These are phyloP conservation scores for Pelargonium australe DNA, from an alignment of 441 rosid species.

Conservation along the genomic window DNA sequence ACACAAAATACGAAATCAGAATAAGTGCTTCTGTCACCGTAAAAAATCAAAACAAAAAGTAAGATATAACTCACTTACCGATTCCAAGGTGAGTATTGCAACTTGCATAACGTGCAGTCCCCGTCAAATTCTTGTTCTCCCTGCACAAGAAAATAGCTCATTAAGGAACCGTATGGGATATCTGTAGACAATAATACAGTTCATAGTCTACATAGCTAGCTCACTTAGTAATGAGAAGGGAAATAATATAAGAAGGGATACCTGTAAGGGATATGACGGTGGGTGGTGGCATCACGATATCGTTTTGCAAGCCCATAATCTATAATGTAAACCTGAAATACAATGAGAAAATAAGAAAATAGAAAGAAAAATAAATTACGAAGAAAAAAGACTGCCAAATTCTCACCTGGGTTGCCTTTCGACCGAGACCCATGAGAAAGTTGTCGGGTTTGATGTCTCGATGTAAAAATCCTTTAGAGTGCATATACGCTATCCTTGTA, in stretches of 20 bases:
- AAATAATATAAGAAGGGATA: slow-evolving; percentile 17
- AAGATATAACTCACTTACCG: slow-evolving; percentile 33
- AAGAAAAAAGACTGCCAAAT: slow-evolving; percentile 6
- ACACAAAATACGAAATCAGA: slow-evolving; percentile 15
- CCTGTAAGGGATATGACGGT: slow-evolving; percentile 66
- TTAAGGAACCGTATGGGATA: neutral
- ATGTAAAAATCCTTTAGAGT: slow-evolving; percentile 84
- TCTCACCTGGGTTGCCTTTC: slow-evolving; percentile 84
- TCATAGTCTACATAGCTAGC: neutral
- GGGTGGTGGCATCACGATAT: slow-evolving; percentile 46
- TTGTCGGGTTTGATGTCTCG: slow-evolving; percentile 95
- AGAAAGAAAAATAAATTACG: neutral
- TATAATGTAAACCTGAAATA: slow-evolving; percentile 49
- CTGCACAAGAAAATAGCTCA: slow-evolving; percentile 29
- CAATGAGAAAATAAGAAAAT: slow-evolving; percentile 1
- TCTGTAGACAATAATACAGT: neutral
- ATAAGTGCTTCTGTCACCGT: slow-evolving; percentile 4
- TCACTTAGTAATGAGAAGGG: neutral
- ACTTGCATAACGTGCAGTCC: slow-evolving; percentile 65
- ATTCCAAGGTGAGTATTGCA: slow-evolving; percentile 70
- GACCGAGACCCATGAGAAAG: slow-evolving; percentile 90
- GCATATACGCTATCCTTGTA: slow-evolving; percentile 77
- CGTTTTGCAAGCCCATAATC: slow-evolving; percentile 65
- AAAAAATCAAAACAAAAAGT: neutral
- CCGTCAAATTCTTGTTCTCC: slow-evolving; percentile 59